These are phyloP conservation scores for Jackrogersella multiformis DNA, from an alignment of 495 filamentous ascomycete species.

Conservation along the genomic window DNA sequence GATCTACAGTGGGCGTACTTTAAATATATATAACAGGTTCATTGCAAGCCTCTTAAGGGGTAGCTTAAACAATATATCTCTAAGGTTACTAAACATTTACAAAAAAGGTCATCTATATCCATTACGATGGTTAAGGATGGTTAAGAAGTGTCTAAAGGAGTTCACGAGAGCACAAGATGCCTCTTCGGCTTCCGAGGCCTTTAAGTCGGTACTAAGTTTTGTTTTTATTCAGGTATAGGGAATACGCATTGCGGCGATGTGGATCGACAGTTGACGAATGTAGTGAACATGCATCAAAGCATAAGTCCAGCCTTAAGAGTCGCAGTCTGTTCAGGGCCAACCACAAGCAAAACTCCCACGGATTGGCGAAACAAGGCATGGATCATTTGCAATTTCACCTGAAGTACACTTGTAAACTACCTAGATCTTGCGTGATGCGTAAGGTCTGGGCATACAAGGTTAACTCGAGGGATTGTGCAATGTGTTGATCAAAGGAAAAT, in stretches of 20 bases:
- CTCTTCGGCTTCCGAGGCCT: not conserved
- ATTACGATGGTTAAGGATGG: too few species aligned
- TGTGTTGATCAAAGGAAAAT: constrained; percentile 46
- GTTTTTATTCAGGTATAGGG: constrained; percentile 36
- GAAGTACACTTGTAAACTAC: constrained; percentile 23
- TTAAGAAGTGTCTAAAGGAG: too few species aligned
- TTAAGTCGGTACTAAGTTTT: constrained; percentile 28
- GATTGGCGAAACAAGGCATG: constrained; percentile 35
- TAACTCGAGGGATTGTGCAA: constrained; percentile 29
- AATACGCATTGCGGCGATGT: constrained; percentile 28
- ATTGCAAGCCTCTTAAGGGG: not conserved
- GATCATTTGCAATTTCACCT: constrained; percentile 34
- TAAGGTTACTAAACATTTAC: not conserved
- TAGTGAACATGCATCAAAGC: constrained; percentile 25
- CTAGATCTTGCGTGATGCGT: constrained; percentile 30
- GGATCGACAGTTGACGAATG: constrained; percentile 22
- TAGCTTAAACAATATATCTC: not conserved
- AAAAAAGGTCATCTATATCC: not conserved
- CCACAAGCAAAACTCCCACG: constrained; percentile 11
- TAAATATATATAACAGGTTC: too few species aligned
- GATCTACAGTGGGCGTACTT: too few species aligned
- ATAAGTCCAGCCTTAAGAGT: constrained; percentile 28
- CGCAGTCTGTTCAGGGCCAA: constrained; percentile 29
- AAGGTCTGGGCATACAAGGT: constrained; percentile 31
- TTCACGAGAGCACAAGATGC: not conserved